Conservation (phyloP, 2,329 filamentous ascomycete genomes). For the Neophaeococcomyces mojaviensis region DNA sequence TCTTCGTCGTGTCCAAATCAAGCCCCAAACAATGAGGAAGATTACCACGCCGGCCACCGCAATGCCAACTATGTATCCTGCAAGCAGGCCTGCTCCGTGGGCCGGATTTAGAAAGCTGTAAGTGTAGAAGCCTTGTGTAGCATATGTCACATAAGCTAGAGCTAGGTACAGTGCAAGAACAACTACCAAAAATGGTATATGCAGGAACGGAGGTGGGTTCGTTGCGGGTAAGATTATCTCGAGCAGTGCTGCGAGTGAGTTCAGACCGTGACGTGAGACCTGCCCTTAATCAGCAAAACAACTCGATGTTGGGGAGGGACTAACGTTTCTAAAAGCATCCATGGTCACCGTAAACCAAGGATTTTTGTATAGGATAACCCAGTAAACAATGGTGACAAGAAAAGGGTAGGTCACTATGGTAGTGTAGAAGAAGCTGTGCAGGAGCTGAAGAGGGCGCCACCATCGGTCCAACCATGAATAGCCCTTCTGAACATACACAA, state of each 20-base stretch:
- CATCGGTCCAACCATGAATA: slow-evolving; percentile 48
- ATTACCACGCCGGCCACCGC: slow-evolving; percentile 48
- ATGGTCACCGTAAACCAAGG: slow-evolving; percentile 48
- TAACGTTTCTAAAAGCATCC: slow-evolving; percentile 46
- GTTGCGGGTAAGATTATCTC: slow-evolving; percentile 66
- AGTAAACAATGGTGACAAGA: slow-evolving; percentile 65
- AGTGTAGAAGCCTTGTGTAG: slow-evolving; percentile 64
- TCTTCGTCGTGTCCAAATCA: slow-evolving; percentile 48
- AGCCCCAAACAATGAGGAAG: slow-evolving; percentile 45
- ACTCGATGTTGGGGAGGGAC: slow-evolving; percentile 4
- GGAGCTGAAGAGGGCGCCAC: slow-evolving; percentile 55
- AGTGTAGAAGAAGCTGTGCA: slow-evolving; percentile 59
- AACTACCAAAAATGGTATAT: slow-evolving; percentile 61
- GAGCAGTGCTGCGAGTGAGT: slow-evolving; percentile 65
- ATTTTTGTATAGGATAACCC: slow-evolving; percentile 52
- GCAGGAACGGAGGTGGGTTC: slow-evolving; percentile 53
- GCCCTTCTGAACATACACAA: slow-evolving; percentile 53
- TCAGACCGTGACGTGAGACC: slow-evolving; percentile 68
- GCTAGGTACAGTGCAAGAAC: slow-evolving; percentile 64
- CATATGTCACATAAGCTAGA: slow-evolving; percentile 65
- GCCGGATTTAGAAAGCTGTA: slow-evolving; percentile 69
- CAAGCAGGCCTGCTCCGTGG: slow-evolving; percentile 48
- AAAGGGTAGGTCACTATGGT: slow-evolving; percentile 58
- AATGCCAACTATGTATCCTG: slow-evolving; percentile 58
- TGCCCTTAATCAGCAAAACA: slow-evolving; percentile 17